These are phyloP conservation scores for Penicillium pulvis DNA, from an alignment of 495 filamentous ascomycete species.

Conservation along the genomic window DNA sequence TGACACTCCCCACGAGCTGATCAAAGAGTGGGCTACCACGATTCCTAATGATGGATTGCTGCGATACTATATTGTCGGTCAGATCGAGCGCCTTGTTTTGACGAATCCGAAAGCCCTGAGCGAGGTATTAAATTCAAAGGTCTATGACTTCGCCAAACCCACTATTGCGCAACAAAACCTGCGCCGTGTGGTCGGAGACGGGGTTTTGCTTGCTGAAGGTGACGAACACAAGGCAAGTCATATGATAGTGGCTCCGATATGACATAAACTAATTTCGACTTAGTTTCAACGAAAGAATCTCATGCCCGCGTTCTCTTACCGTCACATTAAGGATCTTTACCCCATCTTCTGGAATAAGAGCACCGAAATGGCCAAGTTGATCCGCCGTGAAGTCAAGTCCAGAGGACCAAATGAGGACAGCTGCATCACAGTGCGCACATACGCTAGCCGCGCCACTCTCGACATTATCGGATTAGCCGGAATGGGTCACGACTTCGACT, in stretches of 20 bases:
- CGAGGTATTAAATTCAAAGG: constrained; percentile 66
- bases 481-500: constrained; percentile 78
- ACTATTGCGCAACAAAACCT: constrained; percentile 54
- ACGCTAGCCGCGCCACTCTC: constrained; percentile 73
- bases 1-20: constrained; percentile 56
- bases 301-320: constrained; percentile 81
- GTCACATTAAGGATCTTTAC: constrained; percentile 85
- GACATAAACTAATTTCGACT: background rate
- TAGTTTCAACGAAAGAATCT: constrained; percentile 72
- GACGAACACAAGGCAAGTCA: constrained; percentile 69
- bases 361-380: constrained; percentile 45
- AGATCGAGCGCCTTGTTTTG: constrained; percentile 68
- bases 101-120: constrained; percentile 65
- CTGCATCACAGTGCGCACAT: constrained; percentile 60
- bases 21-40: constrained; percentile 62
- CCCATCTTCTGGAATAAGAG: constrained; percentile 81
- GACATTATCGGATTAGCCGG: constrained; percentile 90
- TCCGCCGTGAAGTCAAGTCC: constrained; percentile 36
- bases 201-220: constrained; percentile 81
- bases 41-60: constrained; percentile 83
- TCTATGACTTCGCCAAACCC: constrained; percentile 82
- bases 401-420: constrained; percentile 30
- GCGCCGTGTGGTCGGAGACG: constrained; percentile 68
- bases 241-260: background rate
- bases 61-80: constrained; percentile 66